phyloP scores from a whole-genome alignment of 805 yeast species.

The Lipomyces mesembrius region DNA sequence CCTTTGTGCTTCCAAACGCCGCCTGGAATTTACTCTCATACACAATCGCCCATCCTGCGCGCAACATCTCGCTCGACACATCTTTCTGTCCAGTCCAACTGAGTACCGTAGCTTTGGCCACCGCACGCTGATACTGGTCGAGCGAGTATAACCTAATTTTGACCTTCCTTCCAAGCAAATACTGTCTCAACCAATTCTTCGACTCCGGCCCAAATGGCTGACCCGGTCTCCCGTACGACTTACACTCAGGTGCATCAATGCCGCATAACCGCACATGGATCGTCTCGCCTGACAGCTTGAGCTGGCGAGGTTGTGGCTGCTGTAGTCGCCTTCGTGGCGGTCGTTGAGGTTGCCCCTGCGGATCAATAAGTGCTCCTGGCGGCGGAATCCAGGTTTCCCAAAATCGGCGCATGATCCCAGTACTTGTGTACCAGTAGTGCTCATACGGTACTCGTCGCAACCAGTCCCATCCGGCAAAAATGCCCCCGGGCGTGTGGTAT shows the following conservation, averaged over 20 bases:
- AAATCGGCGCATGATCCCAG: neutral
- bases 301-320: constrained; percentile 8
- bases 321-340: constrained; percentile 1
- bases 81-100: constrained; percentile 74
- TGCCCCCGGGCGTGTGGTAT: constrained; percentile 93
- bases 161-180: constrained; percentile 67
- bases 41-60: constrained; percentile 80
- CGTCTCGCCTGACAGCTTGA: constrained; percentile 61
- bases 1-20: constrained; percentile 60
- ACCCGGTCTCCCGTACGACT: constrained; percentile 92
- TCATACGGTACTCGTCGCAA: constrained; percentile 63
- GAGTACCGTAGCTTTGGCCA: constrained; percentile 62
- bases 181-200: constrained; percentile 69
- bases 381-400: neutral
- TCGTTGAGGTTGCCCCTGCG: neutral
- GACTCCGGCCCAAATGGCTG: constrained; percentile 90
- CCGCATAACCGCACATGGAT: constrained; percentile 85
- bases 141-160: constrained; percentile 76
- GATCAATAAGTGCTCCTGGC: neutral
- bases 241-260: constrained; percentile 94
- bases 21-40: constrained; percentile 83
- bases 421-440: constrained; percentile 12
- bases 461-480: constrained; percentile 93
- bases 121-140: constrained; percentile 90
- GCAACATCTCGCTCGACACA: constrained; percentile 85